These are phyloP conservation scores for Pachysolen tannophilus DNA, from an alignment of 805 yeast genomes.

Conservation along the genomic window DNA sequence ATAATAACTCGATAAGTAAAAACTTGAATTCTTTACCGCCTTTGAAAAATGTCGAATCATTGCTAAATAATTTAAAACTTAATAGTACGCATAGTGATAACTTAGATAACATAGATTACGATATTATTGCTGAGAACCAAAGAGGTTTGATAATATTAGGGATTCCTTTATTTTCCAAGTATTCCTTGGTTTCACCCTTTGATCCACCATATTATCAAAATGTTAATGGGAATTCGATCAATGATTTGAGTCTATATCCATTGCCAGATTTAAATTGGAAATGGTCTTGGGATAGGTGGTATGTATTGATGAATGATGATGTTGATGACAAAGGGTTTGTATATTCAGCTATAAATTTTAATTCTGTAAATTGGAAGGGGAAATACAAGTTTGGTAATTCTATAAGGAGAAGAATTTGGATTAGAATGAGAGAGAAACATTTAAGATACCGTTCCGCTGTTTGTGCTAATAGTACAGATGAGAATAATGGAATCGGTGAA, in stretches of 20 bases:
- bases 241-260: constrained; percentile 25
- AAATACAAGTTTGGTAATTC: constrained; percentile 40
- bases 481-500: no score
- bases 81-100: no score
- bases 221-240: constrained; percentile 30
- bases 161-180: constrained; percentile 37
- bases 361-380: constrained; percentile 41
- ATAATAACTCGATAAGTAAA: no score
- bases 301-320: constrained; percentile 43
- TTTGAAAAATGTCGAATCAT: no score
- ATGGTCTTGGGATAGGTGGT: constrained; percentile 53
- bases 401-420: constrained; percentile 44
- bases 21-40: no score
- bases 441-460: no score
- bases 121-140: constrained; percentile 44
- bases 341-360: constrained; percentile 34
- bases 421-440: constrained; percentile 30
- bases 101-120: no score
- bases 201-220: constrained; percentile 46
- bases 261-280: constrained; percentile 43
- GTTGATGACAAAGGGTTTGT: constrained; percentile 56
- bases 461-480: no score
- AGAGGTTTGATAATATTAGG: constrained; percentile 47
- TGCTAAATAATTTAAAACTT: no score
- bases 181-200: constrained; percentile 36